Base-by-base conservation (phyloP, 177 flowering plant genomes). In the Vitis hybrid region DNA sequence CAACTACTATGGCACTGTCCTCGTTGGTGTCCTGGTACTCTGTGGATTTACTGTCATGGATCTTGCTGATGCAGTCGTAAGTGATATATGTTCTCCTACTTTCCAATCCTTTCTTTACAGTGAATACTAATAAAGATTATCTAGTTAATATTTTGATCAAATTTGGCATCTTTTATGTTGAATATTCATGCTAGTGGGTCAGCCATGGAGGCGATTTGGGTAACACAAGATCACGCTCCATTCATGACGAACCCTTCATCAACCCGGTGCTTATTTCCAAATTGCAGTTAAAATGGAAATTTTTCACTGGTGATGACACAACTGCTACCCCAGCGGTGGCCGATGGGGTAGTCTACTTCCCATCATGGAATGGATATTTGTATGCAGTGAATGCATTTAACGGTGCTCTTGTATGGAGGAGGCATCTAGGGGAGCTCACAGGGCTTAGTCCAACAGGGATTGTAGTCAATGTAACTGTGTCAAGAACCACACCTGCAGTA, bases 301-400 rank as follows among this genome's bases (percentile, higher is more conserved):
- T 83, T 57, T 6, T 19, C 6, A 79, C 83, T 1, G 84, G 83
- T 1, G 77, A 61, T 50, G 85, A 82, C 67, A 73, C 79, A 52
- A 55, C 74, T 1, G 84, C 85, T 3, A 83, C 87, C 2, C 87
- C 87, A 2, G 79, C 84, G 13, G 66, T 86, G 9, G 67, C 51
- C 14, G 64, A 78, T 10, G 81, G 80, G 17, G 62, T n/a, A 2
- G 57, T 82, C 4, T 83, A 83, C 64, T 82, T 83, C 32, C 82
- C 85, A 0, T 70, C 75, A 40, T 83, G 89, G 85, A 74, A 86
- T 52, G 87, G 83, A 24, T 13, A 76, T 66, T 3, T 82, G 2
- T 85, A 83, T 52, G 86, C 85, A 6, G 79, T 85, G 1, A 75
- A 71, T 13, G 79, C 77, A 2, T 52, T 11, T 1, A 68, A 66